Evolutionary conservation across 2,329 filamentous ascomycete genomes (phyloP).

Genomic region (Colletotrichum sp.): DNA sequence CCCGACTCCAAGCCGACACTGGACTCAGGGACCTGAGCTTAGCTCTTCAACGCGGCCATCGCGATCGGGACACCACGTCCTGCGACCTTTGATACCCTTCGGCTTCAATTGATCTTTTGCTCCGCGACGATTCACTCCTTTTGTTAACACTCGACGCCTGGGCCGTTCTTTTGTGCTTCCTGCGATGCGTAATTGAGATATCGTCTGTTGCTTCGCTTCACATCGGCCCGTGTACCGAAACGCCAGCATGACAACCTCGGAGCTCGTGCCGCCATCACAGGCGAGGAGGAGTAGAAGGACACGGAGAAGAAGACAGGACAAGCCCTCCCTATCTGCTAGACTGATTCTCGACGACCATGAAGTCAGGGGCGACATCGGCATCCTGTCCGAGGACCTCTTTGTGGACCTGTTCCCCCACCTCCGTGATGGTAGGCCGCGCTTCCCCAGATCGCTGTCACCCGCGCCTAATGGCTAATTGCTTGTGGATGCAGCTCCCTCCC

Average conservation of each 20-base stretch:
- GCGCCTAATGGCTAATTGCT: not conserved
- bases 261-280: slow-evolving; percentile 29
- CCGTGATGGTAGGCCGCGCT: slow-evolving; percentile 49
- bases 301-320: slow-evolving; percentile 67
- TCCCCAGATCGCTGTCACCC: not conserved
- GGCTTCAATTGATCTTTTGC: not conserved
- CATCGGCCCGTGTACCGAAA: not conserved
- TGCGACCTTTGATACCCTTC: not conserved
- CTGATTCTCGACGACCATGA: slow-evolving; percentile 81
- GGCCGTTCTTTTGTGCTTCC: not conserved
- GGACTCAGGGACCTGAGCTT: not conserved
- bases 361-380: slow-evolving; percentile 82
- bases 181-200: slow-evolving; percentile 6
- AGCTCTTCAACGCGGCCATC: slow-evolving; percentile 8
- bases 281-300: slow-evolving; percentile 42
- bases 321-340: slow-evolving; percentile 77
- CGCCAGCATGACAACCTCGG: slow-evolving; percentile 22
- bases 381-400: slow-evolving; percentile 87
- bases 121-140: not conserved
- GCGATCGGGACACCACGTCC: not conserved
- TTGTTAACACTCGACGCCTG: not conserved
- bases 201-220: not conserved
- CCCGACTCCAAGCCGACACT: slow-evolving; percentile 1
- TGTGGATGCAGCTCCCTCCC: not conserved
- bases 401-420: slow-evolving; percentile 77